Conservation (phyloP, 768 basidiomycete genomes). For the Lentinula aciculospora region DNA sequence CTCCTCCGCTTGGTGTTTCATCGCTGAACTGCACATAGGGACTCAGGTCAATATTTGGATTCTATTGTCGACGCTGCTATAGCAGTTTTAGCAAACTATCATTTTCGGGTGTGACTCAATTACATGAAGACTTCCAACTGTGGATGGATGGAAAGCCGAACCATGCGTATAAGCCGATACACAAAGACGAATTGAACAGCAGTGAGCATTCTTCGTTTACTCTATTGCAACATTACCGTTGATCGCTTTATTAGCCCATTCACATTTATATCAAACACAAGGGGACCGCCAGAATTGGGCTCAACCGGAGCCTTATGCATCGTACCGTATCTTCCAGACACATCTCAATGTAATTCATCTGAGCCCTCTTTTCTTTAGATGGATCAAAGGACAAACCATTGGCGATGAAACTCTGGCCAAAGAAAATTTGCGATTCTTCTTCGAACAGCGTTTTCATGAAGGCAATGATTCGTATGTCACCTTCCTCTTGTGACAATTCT, state of each 20-base stretch:
- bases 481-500: background rate
- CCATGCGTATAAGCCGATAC: constrained; percentile 42
- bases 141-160: constrained; percentile 51
- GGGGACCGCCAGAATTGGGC: constrained; percentile 66
- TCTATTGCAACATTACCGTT: background rate
- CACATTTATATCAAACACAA: constrained; percentile 55
- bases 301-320: constrained; percentile 51
- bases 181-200: constrained; percentile 48
- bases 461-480: constrained; percentile 69
- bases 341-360: background rate
- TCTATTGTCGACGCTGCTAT: constrained; percentile 73
- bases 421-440: constrained; percentile 72
- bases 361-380: constrained; percentile 34
- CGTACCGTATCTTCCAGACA: constrained; percentile 27
- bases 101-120: constrained; percentile 60
- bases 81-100: constrained; percentile 74
- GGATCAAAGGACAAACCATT: constrained; percentile 55
- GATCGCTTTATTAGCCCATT: constrained; percentile 27
- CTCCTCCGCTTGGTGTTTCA: background rate
- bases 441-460: constrained; percentile 82
- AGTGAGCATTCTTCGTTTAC: constrained; percentile 22
- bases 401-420: constrained; percentile 68
- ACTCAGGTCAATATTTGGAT: constrained; percentile 76
- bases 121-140: constrained; percentile 59
- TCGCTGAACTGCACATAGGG: constrained; percentile 31